These are phyloP conservation scores for Schizochytrium sp. DNA, from an alignment of 108 stramenopile species.

Conservation along the genomic window DNA sequence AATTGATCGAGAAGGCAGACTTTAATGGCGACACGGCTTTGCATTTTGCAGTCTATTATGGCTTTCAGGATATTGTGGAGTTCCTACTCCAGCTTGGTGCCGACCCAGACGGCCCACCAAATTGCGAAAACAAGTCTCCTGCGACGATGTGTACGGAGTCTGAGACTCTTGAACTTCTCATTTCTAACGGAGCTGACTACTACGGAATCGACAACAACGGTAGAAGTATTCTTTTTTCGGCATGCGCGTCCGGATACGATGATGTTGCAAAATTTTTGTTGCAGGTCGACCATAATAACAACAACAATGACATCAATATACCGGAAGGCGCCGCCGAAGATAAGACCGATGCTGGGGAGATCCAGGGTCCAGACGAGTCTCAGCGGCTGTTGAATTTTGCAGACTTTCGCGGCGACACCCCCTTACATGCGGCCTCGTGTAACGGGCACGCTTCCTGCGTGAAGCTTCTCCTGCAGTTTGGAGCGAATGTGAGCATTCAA, in stretches of 20 bases:
- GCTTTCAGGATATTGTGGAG: not conserved
- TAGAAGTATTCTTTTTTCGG: not conserved
- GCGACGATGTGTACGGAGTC: not conserved
- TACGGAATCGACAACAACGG: not conserved
- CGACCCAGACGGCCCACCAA: not conserved
- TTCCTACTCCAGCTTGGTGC: not conserved
- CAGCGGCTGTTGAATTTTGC: not conserved
- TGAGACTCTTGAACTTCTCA: not conserved
- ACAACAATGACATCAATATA: too few relatives aligned
- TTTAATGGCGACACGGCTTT: not conserved
- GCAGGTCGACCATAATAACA: not conserved
- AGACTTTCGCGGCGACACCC: constrained; percentile 27
- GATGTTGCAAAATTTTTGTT: not conserved
- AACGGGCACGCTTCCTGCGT: constrained; percentile 18
- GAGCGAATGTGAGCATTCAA: not conserved
- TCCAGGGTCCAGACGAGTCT: not conserved
- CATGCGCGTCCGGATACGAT: not conserved
- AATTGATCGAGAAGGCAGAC: not conserved
- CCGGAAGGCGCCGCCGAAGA: too few relatives aligned
- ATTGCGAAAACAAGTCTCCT: not conserved
- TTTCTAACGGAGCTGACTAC: not conserved
- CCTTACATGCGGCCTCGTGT: constrained; percentile 27
- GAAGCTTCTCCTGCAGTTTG: not conserved
- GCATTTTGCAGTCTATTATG: not conserved
- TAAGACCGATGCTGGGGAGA: too few relatives aligned